Percentiles rank a stretch among this genome's conserved stretches.
These are phyloP conservation scores for Lactarius pseudohatsudake DNA, from an alignment of 768 basidiomycete genomes.

Conservation along the genomic window DNA sequence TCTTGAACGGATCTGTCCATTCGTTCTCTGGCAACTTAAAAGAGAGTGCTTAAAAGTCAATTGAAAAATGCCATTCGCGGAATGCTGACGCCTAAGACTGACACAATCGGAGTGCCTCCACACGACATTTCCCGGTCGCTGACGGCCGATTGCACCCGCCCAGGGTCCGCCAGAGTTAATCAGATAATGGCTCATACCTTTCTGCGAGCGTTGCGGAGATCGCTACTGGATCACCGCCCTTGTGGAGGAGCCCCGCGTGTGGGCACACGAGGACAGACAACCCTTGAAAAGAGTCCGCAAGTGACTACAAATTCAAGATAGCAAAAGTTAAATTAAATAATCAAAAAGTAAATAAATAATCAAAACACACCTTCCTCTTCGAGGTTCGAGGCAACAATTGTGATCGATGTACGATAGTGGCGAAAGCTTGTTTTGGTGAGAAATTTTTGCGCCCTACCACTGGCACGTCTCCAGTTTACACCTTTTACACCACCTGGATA, in stretches of 20 bases:
- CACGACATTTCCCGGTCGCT: background rate
- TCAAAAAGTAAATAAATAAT: background rate
- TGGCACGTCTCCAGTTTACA: background rate
- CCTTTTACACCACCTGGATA: background rate
- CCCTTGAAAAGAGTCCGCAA: background rate
- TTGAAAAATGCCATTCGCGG: background rate
- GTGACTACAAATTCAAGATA: background rate
- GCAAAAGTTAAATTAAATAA: no score
- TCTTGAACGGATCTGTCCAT: background rate
- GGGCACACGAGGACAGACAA: background rate
- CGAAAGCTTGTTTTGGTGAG: conserved; percentile 1
- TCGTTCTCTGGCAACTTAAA: background rate
- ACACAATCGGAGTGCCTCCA: background rate
- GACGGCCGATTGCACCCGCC: background rate
- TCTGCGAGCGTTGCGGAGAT: background rate
- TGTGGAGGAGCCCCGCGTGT: background rate
- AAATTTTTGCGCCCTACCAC: background rate
- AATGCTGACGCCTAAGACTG: background rate
- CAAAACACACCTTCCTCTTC: background rate
- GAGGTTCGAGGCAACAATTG: background rate
- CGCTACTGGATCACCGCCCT: conserved; percentile 3
- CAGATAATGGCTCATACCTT: background rate
- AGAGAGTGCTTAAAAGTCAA: background rate
- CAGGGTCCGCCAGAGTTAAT: background rate
- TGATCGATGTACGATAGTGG: background rate